A percentile compares a stretch with the other conserved stretches of the same genome.
These are phyloP conservation scores for Apophysomyces elegans DNA, from an alignment of 371 early-diverging fungal species.

Conservation along the genomic window DNA sequence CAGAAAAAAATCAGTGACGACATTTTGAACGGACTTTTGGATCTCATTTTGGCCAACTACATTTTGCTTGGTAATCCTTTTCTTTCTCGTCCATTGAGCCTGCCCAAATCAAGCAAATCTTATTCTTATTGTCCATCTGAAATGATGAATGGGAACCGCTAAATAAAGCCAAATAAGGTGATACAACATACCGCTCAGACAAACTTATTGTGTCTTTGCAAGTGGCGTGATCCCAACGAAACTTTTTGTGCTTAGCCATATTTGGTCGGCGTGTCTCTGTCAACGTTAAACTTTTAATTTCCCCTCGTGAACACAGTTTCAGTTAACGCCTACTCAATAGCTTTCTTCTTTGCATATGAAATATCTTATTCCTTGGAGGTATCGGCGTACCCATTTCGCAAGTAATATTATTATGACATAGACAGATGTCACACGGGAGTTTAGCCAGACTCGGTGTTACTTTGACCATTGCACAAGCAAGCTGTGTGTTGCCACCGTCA, in stretches of 20 bases:
- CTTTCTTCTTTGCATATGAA: background rate
- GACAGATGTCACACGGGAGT: background rate
- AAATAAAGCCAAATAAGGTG: constrained; percentile 8
- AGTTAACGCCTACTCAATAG: background rate
- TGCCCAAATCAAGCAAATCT: constrained; percentile 7
- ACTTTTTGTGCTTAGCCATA: constrained; percentile 3
- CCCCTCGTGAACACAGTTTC: constrained; percentile 2
- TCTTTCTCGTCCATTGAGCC: background rate
- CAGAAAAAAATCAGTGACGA: background rate
- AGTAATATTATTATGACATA: background rate
- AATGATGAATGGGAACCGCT: background rate
- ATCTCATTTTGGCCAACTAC: background rate
- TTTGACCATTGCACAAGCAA: background rate
- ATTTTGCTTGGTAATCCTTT: constrained; percentile 11
- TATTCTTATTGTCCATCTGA: background rate
- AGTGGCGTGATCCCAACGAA: constrained; percentile 2
- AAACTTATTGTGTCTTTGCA: constrained; percentile 7
- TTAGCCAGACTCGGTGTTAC: background rate
- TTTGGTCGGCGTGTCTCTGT: constrained; percentile 5
- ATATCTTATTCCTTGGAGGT: background rate
- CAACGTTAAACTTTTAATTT: constrained; percentile 11
- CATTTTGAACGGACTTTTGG: constrained; percentile 4
- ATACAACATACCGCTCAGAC: background rate
- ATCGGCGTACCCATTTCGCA: too few relatives aligned
- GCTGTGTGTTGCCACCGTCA: background rate